Percentiles rank a stretch among this genome's conserved stretches.
Evolutionary conservation across 192 early-diverging fungal species (phyloP).

Genomic region (Podila epigama): DNA sequence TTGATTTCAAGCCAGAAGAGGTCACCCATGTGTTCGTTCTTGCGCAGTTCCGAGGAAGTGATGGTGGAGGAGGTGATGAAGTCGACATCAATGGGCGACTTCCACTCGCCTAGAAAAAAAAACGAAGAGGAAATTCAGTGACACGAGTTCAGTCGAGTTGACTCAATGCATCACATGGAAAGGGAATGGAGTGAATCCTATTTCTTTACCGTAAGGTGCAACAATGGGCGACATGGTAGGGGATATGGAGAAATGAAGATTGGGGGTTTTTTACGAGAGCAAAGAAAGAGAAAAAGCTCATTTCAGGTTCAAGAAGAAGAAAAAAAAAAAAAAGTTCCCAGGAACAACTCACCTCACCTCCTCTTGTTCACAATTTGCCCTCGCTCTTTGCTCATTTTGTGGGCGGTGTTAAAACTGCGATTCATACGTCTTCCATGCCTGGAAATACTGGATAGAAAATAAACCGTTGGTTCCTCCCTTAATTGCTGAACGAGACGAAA

Average conservation of each 20-base stretch:
- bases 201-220: neutral
- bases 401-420: too few species aligned
- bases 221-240: slow-evolving; percentile 8
- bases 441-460: too few species aligned
- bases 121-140: too few species aligned
- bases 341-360: too few species aligned
- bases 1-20: slow-evolving; percentile 42
- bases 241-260: neutral
- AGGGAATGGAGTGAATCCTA: neutral
- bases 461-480: too few species aligned
- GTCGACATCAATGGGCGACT: slow-evolving; percentile 39
- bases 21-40: slow-evolving; percentile 35
- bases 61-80: slow-evolving; percentile 46
- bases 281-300: neutral
- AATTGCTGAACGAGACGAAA: too few species aligned
- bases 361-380: too few species aligned
- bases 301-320: too few species aligned
- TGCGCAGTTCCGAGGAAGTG: slow-evolving; percentile 18
- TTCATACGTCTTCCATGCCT: too few species aligned
- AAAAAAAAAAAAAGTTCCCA: too few species aligned
- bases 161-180: neutral
- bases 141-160: neutral
- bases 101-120: slow-evolving; percentile 45
- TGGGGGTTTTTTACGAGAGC: neutral
- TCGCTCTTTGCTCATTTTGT: too few species aligned